Evolutionary conservation across 2,329 filamentous ascomycete genomes (phyloP).

Genomic region (Spiromastix sp.): DNA sequence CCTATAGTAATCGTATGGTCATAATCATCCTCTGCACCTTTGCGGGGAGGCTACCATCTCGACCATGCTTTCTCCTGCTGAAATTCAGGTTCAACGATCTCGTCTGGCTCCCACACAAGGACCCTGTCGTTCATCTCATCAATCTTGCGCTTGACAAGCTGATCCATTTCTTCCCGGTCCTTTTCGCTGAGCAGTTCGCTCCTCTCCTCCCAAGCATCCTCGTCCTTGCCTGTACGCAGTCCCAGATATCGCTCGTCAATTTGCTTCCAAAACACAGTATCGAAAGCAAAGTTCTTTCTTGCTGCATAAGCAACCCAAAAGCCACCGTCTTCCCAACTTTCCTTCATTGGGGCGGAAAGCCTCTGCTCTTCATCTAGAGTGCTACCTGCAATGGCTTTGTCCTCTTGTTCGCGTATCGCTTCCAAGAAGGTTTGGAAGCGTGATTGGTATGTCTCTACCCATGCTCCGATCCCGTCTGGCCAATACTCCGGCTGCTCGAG

Average conservation of each 20-base stretch:
- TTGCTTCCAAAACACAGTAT: constrained; percentile 16
- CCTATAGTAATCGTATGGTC: too few relatives aligned
- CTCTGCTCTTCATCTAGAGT: constrained; percentile 7
- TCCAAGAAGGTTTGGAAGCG: constrained; percentile 11
- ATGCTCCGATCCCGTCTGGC: constrained; percentile 10
- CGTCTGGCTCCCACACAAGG: too few relatives aligned
- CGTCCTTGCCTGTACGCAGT: constrained; percentile 5
- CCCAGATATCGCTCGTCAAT: constrained; percentile 19
- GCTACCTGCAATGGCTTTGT: constrained; percentile 5
- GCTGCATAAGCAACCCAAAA: constrained; percentile 17
- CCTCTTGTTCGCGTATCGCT: constrained; percentile 10
- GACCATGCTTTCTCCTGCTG: too few relatives aligned
- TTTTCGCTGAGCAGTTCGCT: constrained; percentile 11
- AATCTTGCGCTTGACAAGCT: constrained; percentile 13
- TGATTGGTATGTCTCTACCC: constrained; percentile 7
- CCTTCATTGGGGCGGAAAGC: constrained; percentile 11
- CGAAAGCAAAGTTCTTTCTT: constrained; percentile 17
- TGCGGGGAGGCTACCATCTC: too few relatives aligned
- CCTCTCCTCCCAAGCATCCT: constrained; percentile 7
- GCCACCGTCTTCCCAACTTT: constrained; percentile 13
- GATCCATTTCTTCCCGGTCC: constrained; percentile 12
- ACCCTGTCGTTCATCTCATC: constrained; percentile 2
- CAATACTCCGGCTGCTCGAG: constrained; percentile 16
- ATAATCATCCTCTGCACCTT: too few relatives aligned
- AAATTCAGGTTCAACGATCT: too few relatives aligned